Evolutionary conservation across 1,284 basidiomycete genomes (phyloP).

Genomic region (Ceratorhiza oryzae-sativae): DNA sequence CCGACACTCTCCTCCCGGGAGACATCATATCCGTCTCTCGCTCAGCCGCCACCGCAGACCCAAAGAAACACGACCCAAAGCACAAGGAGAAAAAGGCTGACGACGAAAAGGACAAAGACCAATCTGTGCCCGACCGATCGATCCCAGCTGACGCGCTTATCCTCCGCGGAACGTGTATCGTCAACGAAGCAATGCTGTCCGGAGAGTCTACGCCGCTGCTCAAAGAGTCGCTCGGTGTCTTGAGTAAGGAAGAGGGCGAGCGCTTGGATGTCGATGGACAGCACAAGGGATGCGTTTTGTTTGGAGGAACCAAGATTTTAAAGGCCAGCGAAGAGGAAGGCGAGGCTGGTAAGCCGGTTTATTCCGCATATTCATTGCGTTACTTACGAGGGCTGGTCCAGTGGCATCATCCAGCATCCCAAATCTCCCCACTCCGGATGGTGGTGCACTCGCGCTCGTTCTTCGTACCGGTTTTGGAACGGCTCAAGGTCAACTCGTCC

Average conservation of each 20-base stretch:
- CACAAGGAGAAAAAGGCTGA: constrained; percentile 31
- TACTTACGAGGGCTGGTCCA: neutral
- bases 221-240: constrained; percentile 88
- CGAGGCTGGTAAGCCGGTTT: constrained; percentile 47
- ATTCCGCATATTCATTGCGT: neutral
- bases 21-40: constrained; percentile 79
- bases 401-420: constrained; percentile 24
- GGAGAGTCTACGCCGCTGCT: constrained; percentile 95
- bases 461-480: constrained; percentile 97
- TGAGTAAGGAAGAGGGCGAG: constrained; percentile 69
- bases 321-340: constrained; percentile 67
- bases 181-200: constrained; percentile 97
- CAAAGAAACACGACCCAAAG: constrained; percentile 17
- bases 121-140: constrained; percentile 50
- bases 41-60: constrained; percentile 11
- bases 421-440: constrained; percentile 70
- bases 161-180: constrained; percentile 87
- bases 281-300: constrained; percentile 89
- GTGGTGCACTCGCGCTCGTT: constrained; percentile 88
- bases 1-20: constrained; percentile 86
- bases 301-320: constrained; percentile 93
- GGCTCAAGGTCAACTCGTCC: constrained; percentile 91
- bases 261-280: constrained; percentile 81
- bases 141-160: constrained; percentile 92
- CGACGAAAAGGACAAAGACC: constrained; percentile 24